Evolutionary conservation across 1,284 basidiomycete genomes (phyloP), one percentile per base, ranked within the genome.

Genomic region (Cutaneotrichosporon sp.): DNA sequence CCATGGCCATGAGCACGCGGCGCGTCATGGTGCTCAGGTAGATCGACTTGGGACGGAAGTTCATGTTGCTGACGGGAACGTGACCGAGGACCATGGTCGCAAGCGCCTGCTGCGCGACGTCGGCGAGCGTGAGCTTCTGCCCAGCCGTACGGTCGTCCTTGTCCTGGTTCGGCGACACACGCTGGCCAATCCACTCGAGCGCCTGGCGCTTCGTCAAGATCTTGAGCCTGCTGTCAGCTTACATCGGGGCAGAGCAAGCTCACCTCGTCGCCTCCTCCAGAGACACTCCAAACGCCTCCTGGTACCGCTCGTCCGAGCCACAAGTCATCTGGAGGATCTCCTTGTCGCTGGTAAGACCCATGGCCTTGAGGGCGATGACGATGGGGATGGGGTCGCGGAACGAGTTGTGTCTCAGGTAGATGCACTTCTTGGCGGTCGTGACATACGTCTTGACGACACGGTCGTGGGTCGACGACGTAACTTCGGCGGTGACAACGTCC

Each of bases 391-490:
- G 92, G 79, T 99, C 97, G 72, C 94, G 91, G 66, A 97, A 90
- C 65, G 93, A 97, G 80, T 99, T 99, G 82, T 99, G 95, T n/a
- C 92, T 89, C 55, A 99, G 87, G 78, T 94, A 97, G 60, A 99
- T 90, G 75, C 90, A 90, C 59, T 89, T 88, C 78, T 94, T 91
- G 81, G 98, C 98, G 16, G 94, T 97, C 6, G 88, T 87, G 46
- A 99, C 95, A 72, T 99, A 99, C 0, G 97, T 97, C 80, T 99
- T 99, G 50, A 97, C 98, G 79, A 99, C 99, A 65, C 98, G 86
- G 67, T 97, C 95, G 74, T 97, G 95, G 18, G 97, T 99, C 7
- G 97, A 97, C 90, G 92, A 95, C 53, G 97, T 99, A 80, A 97
- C 98, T 20, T 93, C 95, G 10, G 97, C 95, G 73, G 93, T 92